phyloP scores from a whole-genome alignment of 257 asterid genomes.

The Plectranthus barbatus region DNA sequence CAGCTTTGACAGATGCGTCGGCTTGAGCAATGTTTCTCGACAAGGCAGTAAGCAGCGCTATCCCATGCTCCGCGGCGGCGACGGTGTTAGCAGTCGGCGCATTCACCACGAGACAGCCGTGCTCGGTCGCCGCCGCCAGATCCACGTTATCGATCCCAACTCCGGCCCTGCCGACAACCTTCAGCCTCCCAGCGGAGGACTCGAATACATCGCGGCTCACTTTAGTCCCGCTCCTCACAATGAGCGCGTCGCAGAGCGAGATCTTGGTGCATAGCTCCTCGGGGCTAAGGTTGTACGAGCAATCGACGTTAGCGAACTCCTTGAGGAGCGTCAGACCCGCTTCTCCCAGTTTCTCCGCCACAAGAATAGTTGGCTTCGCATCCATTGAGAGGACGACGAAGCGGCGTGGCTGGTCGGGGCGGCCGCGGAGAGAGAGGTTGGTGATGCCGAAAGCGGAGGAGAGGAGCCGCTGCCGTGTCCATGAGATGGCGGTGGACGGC shows the following conservation, averaged over 20 bases:
- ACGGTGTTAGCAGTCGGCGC: constrained; percentile 94
- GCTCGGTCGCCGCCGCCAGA: constrained; percentile 96
- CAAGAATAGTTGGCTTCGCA: constrained; percentile 81
- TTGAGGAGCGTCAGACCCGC: constrained; percentile 68
- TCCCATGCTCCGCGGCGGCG: constrained; percentile 95
- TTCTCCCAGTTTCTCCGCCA: constrained; percentile 83
- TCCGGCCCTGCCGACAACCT: constrained; percentile 94
- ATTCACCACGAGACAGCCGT: constrained; percentile 86
- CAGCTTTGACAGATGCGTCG: constrained; percentile 84
- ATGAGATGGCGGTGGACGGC: constrained; percentile 26
- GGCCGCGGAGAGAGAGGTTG: constrained; percentile 25
- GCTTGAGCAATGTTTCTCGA: constrained; percentile 86
- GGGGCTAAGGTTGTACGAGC: constrained; percentile 70
- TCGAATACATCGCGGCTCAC: constrained; percentile 85
- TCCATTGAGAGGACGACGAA: constrained; percentile 65
- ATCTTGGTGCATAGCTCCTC: constrained; percentile 91
- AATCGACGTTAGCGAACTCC: constrained; percentile 75
- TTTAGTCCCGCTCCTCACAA: constrained; percentile 87
- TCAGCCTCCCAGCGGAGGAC: constrained; percentile 76
- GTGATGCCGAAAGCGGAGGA: constrained; percentile 33
- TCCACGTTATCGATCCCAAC: constrained; percentile 96
- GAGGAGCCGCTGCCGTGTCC: constrained; percentile 29
- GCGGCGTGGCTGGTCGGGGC: constrained; percentile 23
- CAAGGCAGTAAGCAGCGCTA: constrained; percentile 84
- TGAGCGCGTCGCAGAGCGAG: constrained; percentile 78